phyloP scores from a whole-genome alignment of 495 filamentous ascomycete genomes.

The Xylaria venustula region DNA sequence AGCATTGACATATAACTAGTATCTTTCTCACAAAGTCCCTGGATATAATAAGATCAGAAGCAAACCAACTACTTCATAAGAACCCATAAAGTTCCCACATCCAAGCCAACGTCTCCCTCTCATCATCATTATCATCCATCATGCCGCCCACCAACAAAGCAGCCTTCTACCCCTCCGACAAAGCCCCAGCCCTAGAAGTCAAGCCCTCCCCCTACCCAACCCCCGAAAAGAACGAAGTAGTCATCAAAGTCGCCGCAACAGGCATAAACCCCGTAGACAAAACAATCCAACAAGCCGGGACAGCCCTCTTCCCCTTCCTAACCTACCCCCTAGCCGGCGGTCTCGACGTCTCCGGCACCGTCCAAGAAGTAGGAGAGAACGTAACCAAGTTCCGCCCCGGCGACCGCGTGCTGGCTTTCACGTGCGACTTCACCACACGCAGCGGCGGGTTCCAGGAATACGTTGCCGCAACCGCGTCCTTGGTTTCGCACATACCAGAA shows the following conservation, averaged over 20 bases:
- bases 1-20: too few relatives aligned
- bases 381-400: slow-evolving; percentile 47
- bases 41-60: too few relatives aligned
- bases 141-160: slow-evolving; percentile 5
- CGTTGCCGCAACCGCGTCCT: slow-evolving; percentile 21
- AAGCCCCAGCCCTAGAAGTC: neutral
- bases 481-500: slow-evolving; percentile 36
- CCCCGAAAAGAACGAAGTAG: slow-evolving; percentile 15
- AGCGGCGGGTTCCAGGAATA: slow-evolving; percentile 40
- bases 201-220: slow-evolving; percentile 19
- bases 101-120: too few relatives aligned
- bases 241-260: slow-evolving; percentile 30
- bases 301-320: slow-evolving; percentile 22
- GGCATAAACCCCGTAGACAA: slow-evolving; percentile 47
- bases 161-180: slow-evolving; percentile 2
- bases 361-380: slow-evolving; percentile 45
- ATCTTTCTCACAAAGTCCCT: too few relatives aligned
- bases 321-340: slow-evolving; percentile 49
- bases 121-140: neutral
- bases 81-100: too few relatives aligned
- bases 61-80: too few relatives aligned
- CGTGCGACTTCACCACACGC: slow-evolving; percentile 15
- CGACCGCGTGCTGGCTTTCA: slow-evolving; percentile 41
- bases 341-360: slow-evolving; percentile 52
- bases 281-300: slow-evolving; percentile 26